Evolutionary conservation across 495 filamentous ascomycete species (phyloP), one percentile per base, ranked within the genome.

Genomic region (Penicillium daleae): DNA sequence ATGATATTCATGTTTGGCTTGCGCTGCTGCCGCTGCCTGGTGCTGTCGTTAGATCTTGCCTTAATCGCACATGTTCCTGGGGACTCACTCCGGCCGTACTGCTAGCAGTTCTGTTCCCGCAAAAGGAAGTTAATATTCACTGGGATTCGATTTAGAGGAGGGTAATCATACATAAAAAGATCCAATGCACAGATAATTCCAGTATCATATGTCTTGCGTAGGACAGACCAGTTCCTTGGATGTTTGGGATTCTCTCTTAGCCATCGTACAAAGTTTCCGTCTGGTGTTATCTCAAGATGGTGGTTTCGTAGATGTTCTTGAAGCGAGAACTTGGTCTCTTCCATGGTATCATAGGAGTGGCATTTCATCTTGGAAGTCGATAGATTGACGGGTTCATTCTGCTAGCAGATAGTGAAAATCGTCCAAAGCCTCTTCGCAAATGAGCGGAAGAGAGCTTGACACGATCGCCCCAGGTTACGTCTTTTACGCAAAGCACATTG

Each of bases 11-110:
- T 71, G 26, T 24, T 60, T 57, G 4, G 76, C 78, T 59, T 70
- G 57, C 39, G 71, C 62, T 17, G 78, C 76, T 19, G 72, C 75
- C 15, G 71, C 73, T 8, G 75, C 73, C 73, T 78, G 53, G n/a
- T 6, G 9, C 49, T 32, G 19, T 62, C 6, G 31, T 33, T 24
- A 44, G 54, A 55, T 22, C 13, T 19, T 32, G 3, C 49, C 37
- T 31, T 33, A 9, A 13, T 32, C 26, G 4, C 21, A 21, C 37
- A 51, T 24, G 37, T 21, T 27, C 27, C 13, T 50, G 54, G 6
- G 39, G 29, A 73, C 76, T 50, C 62, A 79, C 77, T 44, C 78
- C 78, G 33, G 76, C 74, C 13, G 76, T 78, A 53, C 78, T 78
- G 46, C 76, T 67, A 22, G 75, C 72, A 31, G 78, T 80, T 49